Conservation (phyloP, 805 yeast genomes). For the Metschnikowia orientalis region DNA sequence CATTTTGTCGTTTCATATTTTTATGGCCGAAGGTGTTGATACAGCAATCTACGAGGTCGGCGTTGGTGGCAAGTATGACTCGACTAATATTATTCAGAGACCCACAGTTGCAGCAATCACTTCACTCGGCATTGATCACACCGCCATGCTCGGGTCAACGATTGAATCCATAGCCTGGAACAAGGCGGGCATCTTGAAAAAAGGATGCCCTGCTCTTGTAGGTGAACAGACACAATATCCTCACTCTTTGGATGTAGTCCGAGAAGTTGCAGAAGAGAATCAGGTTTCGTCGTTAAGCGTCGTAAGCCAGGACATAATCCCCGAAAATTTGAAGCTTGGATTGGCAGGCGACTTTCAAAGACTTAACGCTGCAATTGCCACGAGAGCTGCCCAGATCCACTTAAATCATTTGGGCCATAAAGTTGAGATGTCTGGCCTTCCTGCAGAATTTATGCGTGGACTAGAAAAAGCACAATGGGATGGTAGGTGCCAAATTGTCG, state of each 20-base stretch:
- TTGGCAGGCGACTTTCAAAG: constrained; percentile 81
- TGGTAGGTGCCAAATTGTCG: constrained; percentile 86
- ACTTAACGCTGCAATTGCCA: constrained; percentile 84
- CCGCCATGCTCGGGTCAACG: constrained; percentile 79
- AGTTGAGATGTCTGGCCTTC: constrained; percentile 31
- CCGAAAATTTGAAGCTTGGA: constrained; percentile 52
- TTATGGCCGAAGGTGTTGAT: constrained; percentile 82
- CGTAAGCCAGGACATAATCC: constrained; percentile 44
- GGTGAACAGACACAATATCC: constrained; percentile 49
- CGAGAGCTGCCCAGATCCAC: constrained; percentile 61
- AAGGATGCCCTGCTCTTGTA: constrained; percentile 62
- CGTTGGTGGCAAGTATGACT: constrained; percentile 95
- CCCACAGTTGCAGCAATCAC: constrained; percentile 87
- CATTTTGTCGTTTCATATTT: constrained; percentile 83
- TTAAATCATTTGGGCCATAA: constrained; percentile 45
- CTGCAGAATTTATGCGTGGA: constrained; percentile 53
- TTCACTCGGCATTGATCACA: constrained; percentile 89
- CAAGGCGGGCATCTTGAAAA: constrained; percentile 88
- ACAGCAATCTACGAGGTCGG: constrained; percentile 97
- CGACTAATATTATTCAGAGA: constrained; percentile 78
- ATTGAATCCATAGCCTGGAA: constrained; percentile 92
- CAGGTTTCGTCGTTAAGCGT: constrained; percentile 41
- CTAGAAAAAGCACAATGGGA: constrained; percentile 76
- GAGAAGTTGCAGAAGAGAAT: constrained; percentile 66
- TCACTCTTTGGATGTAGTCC: constrained; percentile 51